Evolutionary conservation across 129 eudicot species (phyloP), one percentile per base, ranked within the genome.

Genomic region (Sambucus nigra): DNA sequence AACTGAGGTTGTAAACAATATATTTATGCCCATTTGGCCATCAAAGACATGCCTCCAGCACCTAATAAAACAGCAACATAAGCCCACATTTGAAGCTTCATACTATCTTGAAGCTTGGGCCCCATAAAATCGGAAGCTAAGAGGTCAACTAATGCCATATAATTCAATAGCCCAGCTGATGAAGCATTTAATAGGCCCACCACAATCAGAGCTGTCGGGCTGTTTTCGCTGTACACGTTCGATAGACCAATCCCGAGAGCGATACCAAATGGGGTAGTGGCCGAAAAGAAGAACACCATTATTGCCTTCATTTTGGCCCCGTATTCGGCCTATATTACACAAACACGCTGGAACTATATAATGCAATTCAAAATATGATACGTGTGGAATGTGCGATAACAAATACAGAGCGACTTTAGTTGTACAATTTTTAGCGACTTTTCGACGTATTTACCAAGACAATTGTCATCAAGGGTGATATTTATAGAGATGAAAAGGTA

Each of bases 11-110:
- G n/a, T n/a, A n/a, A n/a, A n/a, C n/a, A n/a, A n/a, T n/a, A n/a
- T n/a, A n/a, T n/a, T 45, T 63, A 76, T 29, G 85, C 94, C 85
- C 94, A 84, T 45, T 73, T 76, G 13, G 85, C 88, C 88, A 84
- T 73, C 25, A 84, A 51, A 6, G 94, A 84, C 94, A 84, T 84
- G 33, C 79, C 76, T 25, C 82, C 84, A 28, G 85, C 85, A 18
- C 85, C 88, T 66, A 80, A 64, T 9, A 80, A 18, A 7, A 80
- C 85, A 10, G 88, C 85, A 7, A 49, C 39, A 62, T 60, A 84
- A n/a, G 78, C 58, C 55, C 65, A 53, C 13, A 72, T 49, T 61
- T 84, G 88, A 29, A 84, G 76, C 53, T 66, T 77, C 54, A 76
- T 63, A 24, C 63, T 72, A 8, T 69, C 76, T 59, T 77, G 88